These are phyloP conservation scores for Eutrema heterophyllum DNA, from an alignment of 345 rosid genomes.

Conservation along the genomic window DNA sequence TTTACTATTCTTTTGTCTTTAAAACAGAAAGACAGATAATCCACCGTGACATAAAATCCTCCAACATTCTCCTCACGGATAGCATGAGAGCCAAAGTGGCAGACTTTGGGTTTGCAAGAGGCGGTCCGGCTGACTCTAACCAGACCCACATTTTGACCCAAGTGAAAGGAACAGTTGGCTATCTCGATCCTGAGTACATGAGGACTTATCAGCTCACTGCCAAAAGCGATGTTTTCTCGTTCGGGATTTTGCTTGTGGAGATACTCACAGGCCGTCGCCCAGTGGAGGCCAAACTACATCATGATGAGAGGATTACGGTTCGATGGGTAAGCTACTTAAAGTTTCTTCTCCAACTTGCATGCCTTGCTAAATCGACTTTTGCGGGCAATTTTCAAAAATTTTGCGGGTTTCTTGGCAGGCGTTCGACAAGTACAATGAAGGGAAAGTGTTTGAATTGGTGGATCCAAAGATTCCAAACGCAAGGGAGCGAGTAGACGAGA, in stretches of 20 bases:
- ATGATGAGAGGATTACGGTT: slow-evolving; percentile 67
- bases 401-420: slow-evolving; percentile 44
- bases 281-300: slow-evolving; percentile 55
- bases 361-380: not conserved
- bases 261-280: slow-evolving; percentile 90
- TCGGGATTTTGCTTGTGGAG: slow-evolving; percentile 85
- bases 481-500: slow-evolving; percentile 47
- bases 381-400: not conserved
- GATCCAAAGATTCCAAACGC: slow-evolving; percentile 66
- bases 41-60: slow-evolving; percentile 92
- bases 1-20: not conserved
- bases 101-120: slow-evolving; percentile 91
- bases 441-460: slow-evolving; percentile 46
- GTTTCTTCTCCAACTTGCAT: slow-evolving; percentile 6
- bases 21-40: slow-evolving; percentile 81
- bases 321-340: slow-evolving; percentile 69
- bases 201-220: slow-evolving; percentile 84
- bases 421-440: slow-evolving; percentile 62
- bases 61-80: slow-evolving; percentile 88
- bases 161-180: slow-evolving; percentile 95
- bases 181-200: slow-evolving; percentile 98
- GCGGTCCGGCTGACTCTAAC: slow-evolving; percentile 60
- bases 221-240: slow-evolving; percentile 89
- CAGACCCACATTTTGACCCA: slow-evolving; percentile 76
- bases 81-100: slow-evolving; percentile 96